These are phyloP conservation scores for Saccharum officinarum DNA, from an alignment of 176 grass and related monocot species.

Conservation along the genomic window DNA sequence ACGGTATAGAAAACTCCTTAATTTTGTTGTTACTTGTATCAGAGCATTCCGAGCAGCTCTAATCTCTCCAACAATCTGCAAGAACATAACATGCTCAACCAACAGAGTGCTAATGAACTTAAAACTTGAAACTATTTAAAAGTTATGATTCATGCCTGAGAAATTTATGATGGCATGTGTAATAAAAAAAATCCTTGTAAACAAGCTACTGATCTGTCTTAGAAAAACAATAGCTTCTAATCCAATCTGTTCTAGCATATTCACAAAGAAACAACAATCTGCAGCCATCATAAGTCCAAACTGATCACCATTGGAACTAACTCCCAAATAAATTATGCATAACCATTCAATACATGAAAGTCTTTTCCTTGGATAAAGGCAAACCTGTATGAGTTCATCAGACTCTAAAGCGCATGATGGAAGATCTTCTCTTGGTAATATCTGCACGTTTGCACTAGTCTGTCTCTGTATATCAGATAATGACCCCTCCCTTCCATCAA, in stretches of 20 bases:
- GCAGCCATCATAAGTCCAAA: neutral
- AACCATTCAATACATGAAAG: constrained; percentile 15
- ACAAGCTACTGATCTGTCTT: neutral
- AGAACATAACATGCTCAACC: constrained; percentile 11
- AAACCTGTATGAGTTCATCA: constrained; percentile 97
- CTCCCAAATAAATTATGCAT: neutral
- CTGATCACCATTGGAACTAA: neutral
- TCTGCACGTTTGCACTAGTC: constrained; percentile 83
- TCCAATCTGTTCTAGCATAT: neutral
- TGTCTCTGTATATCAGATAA: constrained; percentile 89
- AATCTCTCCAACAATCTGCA: constrained; percentile 98
- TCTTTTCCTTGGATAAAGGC: constrained; percentile 23
- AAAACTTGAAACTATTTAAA: constrained; percentile 1
- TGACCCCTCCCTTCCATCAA: constrained; percentile 73
- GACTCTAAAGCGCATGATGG: constrained; percentile 78
- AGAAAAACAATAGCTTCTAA: neutral
- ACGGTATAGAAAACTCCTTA: constrained; percentile 75
- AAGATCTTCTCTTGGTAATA: constrained; percentile 91
- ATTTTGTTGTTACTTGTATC: constrained; percentile 73
- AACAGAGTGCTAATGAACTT: neutral
- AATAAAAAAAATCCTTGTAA: constrained; percentile 1
- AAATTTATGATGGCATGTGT: constrained; percentile 5
- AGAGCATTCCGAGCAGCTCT: constrained; percentile 93
- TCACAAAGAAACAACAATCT: neutral
- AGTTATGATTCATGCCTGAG: neutral